Base-by-base conservation (phyloP, 1,139 yeast genomes). In the Taphrina flavorubra region DNA sequence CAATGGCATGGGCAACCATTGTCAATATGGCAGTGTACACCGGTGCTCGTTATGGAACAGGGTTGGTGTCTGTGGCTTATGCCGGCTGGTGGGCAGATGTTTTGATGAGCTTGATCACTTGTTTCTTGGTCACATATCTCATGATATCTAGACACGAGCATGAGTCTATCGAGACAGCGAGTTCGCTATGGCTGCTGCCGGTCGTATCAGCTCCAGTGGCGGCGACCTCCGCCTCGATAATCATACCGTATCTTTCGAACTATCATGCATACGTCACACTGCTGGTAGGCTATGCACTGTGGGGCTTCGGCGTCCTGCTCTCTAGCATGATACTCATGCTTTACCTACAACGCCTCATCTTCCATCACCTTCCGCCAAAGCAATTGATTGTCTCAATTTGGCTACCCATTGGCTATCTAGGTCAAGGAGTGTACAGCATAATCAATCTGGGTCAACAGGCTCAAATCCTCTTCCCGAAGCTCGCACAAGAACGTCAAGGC, bases 81-180 rank as follows among this genome's bases (percentile, higher is more conserved):
- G 44, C 39, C 6, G 51, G 63, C 7, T 65, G 63, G 63, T 65
- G 68, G 68, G 37, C 60, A 31, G 68, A 65, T 39, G 68, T 59
- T 13, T 16, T 57, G 34, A 49, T 56, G 55, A 46, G 62, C 11
- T 39, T 65, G 2, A 31, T 49, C 6, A 65, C 68, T 3, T 57
- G 63, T 36, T 40, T 65, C 40, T 25, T 57, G 18, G 68, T 65
- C 7, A 57, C 68, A 13, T 65, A 57, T 36, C 53, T 65, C 34
- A 65, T 65, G 68, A 63, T 63, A n/a, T 63, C 67, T 7, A 40
- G 67, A 14, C 67, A 63, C 36, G 67, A 63, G 25, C 67, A 63
- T 25, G 31, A 31, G 18, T 56, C 59, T 11, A 53, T 63, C 31
- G 51, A 46, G 25, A 57, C 42, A 4, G 57, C 67, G 31, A 63